phyloP scores from a whole-genome alignment of 2,329 filamentous ascomycete genomes.

The Colletotrichum musicola region DNA sequence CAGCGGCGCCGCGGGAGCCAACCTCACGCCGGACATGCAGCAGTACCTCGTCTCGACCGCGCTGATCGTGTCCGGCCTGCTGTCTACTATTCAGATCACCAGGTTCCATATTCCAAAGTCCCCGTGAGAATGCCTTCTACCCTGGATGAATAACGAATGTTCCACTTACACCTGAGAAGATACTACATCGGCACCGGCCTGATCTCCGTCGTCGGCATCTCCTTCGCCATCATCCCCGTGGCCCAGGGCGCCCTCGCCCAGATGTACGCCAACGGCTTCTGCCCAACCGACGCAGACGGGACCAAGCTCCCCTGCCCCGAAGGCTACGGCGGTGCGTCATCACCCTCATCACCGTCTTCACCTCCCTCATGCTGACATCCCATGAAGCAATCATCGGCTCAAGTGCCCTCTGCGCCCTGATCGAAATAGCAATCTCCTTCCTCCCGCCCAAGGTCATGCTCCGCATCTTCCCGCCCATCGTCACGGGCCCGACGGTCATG shows the following conservation, averaged over 20 bases:
- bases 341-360: too few relatives aligned
- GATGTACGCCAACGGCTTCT: conserved; percentile 83
- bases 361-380: too few relatives aligned
- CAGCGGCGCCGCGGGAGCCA: conserved; percentile 70
- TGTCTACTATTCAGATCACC: conserved; percentile 83
- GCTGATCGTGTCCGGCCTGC: conserved; percentile 81
- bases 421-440: conserved; percentile 82
- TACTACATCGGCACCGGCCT: conserved; percentile 85
- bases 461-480: conserved; percentile 82
- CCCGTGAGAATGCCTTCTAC: conserved; percentile 50
- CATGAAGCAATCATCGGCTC: conserved; percentile 79
- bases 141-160: background rate
- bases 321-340: conserved; percentile 69
- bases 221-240: conserved; percentile 81
- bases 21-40: conserved; percentile 70
- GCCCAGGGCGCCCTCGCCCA: conserved; percentile 78
- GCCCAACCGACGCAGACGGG: conserved; percentile 70
- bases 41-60: conserved; percentile 86
- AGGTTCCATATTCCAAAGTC: conserved; percentile 80
- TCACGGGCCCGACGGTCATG: conserved; percentile 78
- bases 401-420: conserved; percentile 70
- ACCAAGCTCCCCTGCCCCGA: conserved; percentile 79
- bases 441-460: conserved; percentile 77
- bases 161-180: conserved; percentile 50
- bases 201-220: conserved; percentile 83